Evolutionary conservation across 306 rosid genomes (phyloP).

Genomic region (Cucurbita argyrosperma): DNA sequence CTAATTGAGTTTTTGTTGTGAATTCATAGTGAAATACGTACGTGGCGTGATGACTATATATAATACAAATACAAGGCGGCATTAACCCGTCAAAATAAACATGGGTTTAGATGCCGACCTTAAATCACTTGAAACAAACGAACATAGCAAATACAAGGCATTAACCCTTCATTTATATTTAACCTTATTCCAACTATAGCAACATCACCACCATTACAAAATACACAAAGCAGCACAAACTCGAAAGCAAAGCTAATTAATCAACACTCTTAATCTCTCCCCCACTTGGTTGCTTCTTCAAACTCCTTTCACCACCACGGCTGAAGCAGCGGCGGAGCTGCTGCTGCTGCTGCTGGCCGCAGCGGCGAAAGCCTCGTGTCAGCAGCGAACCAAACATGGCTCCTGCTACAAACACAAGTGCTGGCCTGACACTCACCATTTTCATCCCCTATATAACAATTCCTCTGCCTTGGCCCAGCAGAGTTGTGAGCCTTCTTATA

Average conservation of each 20-base stretch:
- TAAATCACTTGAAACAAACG: too few species aligned
- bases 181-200: too few species aligned
- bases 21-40: too few species aligned
- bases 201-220: too few species aligned
- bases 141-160: too few species aligned
- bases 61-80: too few species aligned
- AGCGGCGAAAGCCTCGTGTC: neutral
- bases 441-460: neutral
- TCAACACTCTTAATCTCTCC: neutral
- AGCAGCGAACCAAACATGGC: neutral
- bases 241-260: neutral
- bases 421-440: neutral
- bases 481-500: neutral
- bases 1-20: too few species aligned
- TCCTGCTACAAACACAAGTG: neutral
- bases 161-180: too few species aligned
- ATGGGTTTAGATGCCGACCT: too few species aligned
- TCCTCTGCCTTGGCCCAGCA: neutral
- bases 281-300: neutral
- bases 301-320: neutral
- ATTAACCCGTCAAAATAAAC: too few species aligned
- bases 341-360: neutral
- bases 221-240: neutral
- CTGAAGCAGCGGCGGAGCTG: neutral
- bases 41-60: too few species aligned